A percentile compares a stretch with the other conserved stretches of the same genome.
These are phyloP conservation scores for Candida gigantensis DNA, from an alignment of 1,139 yeast genomes.

Conservation along the genomic window DNA sequence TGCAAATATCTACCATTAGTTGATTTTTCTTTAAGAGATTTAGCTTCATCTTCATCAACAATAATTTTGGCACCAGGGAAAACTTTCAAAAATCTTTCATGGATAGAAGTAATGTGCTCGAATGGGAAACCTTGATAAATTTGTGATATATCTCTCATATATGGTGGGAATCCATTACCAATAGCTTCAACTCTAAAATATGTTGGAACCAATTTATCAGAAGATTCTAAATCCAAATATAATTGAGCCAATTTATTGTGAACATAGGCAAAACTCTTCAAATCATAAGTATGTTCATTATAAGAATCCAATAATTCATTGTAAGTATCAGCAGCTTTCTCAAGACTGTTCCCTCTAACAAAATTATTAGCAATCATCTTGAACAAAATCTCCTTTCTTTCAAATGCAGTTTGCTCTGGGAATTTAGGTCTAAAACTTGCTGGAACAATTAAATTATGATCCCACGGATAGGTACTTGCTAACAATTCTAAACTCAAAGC, in stretches of 20 bases:
- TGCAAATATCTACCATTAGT: slow-evolving; percentile 69
- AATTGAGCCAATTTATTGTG: slow-evolving; percentile 69
- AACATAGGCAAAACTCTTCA: slow-evolving; percentile 73
- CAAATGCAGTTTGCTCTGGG: slow-evolving; percentile 79
- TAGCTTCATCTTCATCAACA: slow-evolving; percentile 65
- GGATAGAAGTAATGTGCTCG: slow-evolving; percentile 84
- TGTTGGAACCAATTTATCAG: slow-evolving; percentile 75
- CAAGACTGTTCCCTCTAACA: slow-evolving; percentile 70
- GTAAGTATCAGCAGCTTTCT: slow-evolving; percentile 75
- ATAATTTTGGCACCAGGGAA: slow-evolving; percentile 85
- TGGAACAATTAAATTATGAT: slow-evolving; percentile 57
- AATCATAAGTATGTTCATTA: slow-evolving; percentile 71
- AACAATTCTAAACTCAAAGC: slow-evolving; percentile 77
- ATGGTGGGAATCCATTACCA: slow-evolving; percentile 83
- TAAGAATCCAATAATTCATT: slow-evolving; percentile 78
- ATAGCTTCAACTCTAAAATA: slow-evolving; percentile 79
- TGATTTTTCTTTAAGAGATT: slow-evolving; percentile 44
- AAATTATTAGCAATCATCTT: slow-evolving; percentile 74
- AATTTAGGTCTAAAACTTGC: slow-evolving; percentile 66
- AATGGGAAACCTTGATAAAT: slow-evolving; percentile 86
- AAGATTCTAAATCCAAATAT: slow-evolving; percentile 66
- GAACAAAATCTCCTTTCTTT: slow-evolving; percentile 73
- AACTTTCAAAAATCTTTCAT: slow-evolving; percentile 68
- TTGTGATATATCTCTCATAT: slow-evolving; percentile 73
- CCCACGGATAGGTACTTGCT: slow-evolving; percentile 81